Evolutionary conservation across 2,329 filamentous ascomycete species (phyloP).

Genomic region (Aspergillus clavatus): DNA sequence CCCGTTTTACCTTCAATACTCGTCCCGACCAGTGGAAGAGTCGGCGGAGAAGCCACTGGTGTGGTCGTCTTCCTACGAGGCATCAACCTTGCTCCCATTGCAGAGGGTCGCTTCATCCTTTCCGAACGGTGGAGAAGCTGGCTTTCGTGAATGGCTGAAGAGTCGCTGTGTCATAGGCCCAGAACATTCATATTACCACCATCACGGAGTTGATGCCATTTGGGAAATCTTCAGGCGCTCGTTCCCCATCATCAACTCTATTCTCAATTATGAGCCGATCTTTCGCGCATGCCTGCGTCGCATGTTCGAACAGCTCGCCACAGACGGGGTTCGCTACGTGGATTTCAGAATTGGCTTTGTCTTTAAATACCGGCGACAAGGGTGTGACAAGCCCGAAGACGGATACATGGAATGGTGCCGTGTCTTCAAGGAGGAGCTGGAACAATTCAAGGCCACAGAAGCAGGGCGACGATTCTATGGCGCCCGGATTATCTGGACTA

Average conservation of each 20-base stretch:
- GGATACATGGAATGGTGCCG: conserved; percentile 67
- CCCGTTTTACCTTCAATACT: conserved; percentile 59
- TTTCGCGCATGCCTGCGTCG: conserved; percentile 69
- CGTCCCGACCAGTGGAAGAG: conserved; percentile 42
- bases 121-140: conserved; percentile 63
- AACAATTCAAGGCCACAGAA: conserved; percentile 65
- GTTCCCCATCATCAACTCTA: conserved; percentile 67
- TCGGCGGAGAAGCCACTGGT: conserved; percentile 48
- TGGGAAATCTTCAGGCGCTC: conserved; percentile 76
- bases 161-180: conserved; percentile 66
- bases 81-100: conserved; percentile 56
- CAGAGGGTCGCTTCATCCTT: conserved; percentile 65
- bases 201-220: conserved; percentile 76
- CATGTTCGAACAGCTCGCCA: conserved; percentile 66
- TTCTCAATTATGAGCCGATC: conserved; percentile 87
- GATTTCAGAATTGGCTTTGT: conserved; percentile 76
- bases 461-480: conserved; percentile 79
- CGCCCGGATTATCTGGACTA: conserved; percentile 78
- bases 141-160: conserved; percentile 74
- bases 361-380: conserved; percentile 63
- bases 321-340: conserved; percentile 78
- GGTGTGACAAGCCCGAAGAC: conserved; percentile 59
- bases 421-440: conserved; percentile 71
- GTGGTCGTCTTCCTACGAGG: conserved; percentile 62
- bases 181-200: conserved; percentile 70